Conservation (phyloP, 2,329 filamentous ascomycete genomes). For the Celoporthe dispersa region DNA sequence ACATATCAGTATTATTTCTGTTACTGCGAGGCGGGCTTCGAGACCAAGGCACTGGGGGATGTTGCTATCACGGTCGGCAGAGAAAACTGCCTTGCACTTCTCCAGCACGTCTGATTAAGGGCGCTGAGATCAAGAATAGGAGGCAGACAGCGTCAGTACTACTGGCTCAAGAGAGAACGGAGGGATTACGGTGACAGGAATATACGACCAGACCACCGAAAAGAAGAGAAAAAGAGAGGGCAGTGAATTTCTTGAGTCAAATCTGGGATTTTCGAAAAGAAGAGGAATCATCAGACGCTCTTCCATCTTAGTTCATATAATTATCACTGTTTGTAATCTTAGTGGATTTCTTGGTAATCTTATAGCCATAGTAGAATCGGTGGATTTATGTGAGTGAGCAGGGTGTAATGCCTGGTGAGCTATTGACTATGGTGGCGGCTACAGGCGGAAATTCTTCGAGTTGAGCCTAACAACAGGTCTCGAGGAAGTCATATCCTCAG, state of each 20-base stretch:
- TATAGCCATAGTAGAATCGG: background rate
- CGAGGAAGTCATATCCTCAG: too few relatives aligned
- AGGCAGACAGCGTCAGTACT: too few relatives aligned
- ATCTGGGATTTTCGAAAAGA: too few relatives aligned
- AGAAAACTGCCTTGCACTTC: conserved; percentile 24
- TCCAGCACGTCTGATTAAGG: conserved; percentile 13
- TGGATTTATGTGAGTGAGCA: background rate
- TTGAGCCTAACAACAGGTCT: too few relatives aligned
- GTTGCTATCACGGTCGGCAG: conserved; percentile 27
- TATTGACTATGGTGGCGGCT: background rate
- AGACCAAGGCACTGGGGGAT: conserved; percentile 22
- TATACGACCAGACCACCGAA: too few relatives aligned
- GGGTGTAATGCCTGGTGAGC: background rate
- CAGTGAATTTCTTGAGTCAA: background rate
- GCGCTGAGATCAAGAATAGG: background rate
- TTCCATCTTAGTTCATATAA: background rate
- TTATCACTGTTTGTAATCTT: background rate
- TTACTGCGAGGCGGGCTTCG: conserved; percentile 29
- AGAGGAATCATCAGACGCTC: background rate
- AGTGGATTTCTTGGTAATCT: background rate
- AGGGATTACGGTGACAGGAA: too few relatives aligned
- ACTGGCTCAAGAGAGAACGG: too few relatives aligned
- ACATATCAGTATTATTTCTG: conserved; percentile 26
- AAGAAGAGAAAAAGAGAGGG: background rate
- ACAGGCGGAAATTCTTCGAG: too few relatives aligned